phyloP scores from a whole-genome alignment of 352 stramenopile genomes.

The Halophytophthora batemanensis region DNA sequence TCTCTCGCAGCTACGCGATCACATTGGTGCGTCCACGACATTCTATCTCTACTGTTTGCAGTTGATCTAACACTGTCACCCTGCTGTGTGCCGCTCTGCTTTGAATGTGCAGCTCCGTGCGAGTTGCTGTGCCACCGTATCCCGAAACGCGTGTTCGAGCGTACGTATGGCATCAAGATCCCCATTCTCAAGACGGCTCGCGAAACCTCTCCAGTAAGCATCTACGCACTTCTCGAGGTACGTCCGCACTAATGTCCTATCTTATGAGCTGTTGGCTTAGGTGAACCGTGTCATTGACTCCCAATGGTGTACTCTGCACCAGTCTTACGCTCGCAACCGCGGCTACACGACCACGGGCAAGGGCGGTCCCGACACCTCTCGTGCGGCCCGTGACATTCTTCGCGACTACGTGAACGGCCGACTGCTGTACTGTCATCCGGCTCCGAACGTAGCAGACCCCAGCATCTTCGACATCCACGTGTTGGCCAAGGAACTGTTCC shows the following conservation, averaged over 20 bases:
- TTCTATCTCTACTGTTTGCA: conserved; percentile 21
- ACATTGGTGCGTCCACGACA: conserved; percentile 53
- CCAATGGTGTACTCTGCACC: not conserved
- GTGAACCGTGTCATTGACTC: not conserved
- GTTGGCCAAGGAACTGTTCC: conserved; percentile 57
- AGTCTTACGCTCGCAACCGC: conserved; percentile 81
- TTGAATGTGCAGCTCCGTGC: conserved; percentile 68
- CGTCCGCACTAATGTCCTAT: conserved; percentile 7
- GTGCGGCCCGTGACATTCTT: conserved; percentile 94
- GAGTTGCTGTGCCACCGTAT: conserved; percentile 94
- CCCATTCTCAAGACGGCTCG: conserved; percentile 53
- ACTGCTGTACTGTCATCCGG: conserved; percentile 96
- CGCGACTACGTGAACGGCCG: conserved; percentile 98
- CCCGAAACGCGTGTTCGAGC: conserved; percentile 94
- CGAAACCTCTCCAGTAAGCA: conserved; percentile 72
- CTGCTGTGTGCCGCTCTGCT: conserved; percentile 6
- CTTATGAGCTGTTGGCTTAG: not conserved
- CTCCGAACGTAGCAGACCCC: conserved; percentile 64
- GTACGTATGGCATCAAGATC: conserved; percentile 96
- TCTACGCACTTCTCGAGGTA: conserved; percentile 77
- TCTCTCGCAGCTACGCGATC: conserved; percentile 97
- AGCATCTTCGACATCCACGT: conserved; percentile 76
- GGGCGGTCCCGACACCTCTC: conserved; percentile 93
- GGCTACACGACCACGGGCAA: conserved; percentile 94
- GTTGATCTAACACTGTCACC: conserved; percentile 1